Evolutionary conservation across 805 yeast genomes (phyloP), one percentile per base, ranked within the genome.

Genomic region (Sporopachydermia lactativora): DNA sequence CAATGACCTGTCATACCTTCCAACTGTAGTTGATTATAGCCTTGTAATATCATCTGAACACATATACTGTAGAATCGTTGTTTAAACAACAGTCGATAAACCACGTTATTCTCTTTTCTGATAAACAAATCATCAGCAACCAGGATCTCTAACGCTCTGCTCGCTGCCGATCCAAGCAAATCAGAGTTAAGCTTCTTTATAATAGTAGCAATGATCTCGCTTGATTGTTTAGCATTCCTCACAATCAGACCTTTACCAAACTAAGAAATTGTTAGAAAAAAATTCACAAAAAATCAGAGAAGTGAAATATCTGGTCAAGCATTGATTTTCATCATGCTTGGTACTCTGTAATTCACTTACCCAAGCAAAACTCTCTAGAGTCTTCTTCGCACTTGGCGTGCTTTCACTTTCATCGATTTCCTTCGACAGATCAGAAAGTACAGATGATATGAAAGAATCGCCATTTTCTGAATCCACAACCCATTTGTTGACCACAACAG

Each of bases 61-160:
- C 13, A 8, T 5, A 65, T 59, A 44, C 74, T 73, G 53, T 85
- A 84, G 17, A 83, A 66, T 47, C 77, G 77, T 52, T 92, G 98
- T 53, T 85, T 85, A 66, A 81, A 84, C 17, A 92, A 64, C 37
- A 71, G 57, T 43, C 81, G 71, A 15, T 80, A 70, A 44, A 77
- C 73, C 42, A 81, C 66, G 46, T 75, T 75, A 45, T 66, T 54
- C 19, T 58, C 68, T 50, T 72, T 75, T 37, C 66, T 60, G 42
- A 81, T 72, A 4, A 80, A 60, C 14, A 73, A 70, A 39, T 81
- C 66, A 49, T 84, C 88, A n/a, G 76, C 64, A 19, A 82, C 71
- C 15, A 84, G 52, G 2, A 85, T 64, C 35, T 75, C 81, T 40
- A 82, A 69, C 3, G 79, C 65, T 42, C 63, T 70, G 1, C 86